Evolutionary conservation across 805 yeast species (phyloP).

Genomic region (Myxozyma geophila): DNA sequence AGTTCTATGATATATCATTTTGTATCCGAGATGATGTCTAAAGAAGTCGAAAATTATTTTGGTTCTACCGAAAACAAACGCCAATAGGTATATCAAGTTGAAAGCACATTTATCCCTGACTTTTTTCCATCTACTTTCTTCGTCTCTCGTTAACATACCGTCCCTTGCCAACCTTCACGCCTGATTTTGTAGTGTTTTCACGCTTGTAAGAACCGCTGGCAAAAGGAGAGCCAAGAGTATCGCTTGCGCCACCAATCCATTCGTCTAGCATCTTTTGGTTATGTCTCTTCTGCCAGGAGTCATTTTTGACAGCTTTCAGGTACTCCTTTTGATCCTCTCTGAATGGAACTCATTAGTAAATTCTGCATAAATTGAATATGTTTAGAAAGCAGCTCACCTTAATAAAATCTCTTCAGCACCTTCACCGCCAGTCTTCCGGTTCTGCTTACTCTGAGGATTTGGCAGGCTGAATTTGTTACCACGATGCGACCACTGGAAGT

Average conservation of each 20-base stretch:
- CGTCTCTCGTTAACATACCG: constrained; percentile 65
- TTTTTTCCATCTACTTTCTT: constrained; percentile 14
- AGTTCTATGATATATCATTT: no score
- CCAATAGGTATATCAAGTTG: neutral
- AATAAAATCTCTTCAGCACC: constrained; percentile 79
- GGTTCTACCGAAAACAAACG: neutral
- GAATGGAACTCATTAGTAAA: neutral
- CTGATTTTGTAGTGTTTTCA: constrained; percentile 49
- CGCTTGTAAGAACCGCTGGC: constrained; percentile 62
- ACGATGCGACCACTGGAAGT: constrained; percentile 90
- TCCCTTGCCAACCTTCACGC: constrained; percentile 84
- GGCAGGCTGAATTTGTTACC: constrained; percentile 84
- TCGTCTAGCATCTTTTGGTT: constrained; percentile 83
- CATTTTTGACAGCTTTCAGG: constrained; percentile 81
- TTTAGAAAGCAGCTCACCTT: constrained; percentile 46
- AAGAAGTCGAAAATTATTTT: neutral
- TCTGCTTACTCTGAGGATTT: constrained; percentile 82
- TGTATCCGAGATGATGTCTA: neutral
- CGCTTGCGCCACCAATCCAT: constrained; percentile 95
- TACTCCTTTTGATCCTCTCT: constrained; percentile 93
- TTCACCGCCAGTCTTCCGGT: constrained; percentile 68
- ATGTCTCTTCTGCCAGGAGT: constrained; percentile 82
- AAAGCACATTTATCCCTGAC: neutral
- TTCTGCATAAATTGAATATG: neutral
- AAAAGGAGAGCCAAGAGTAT: constrained; percentile 85